Base-by-base conservation (phyloP, 2,329 filamentous ascomycete genomes). In the Thelonectria olida region DNA sequence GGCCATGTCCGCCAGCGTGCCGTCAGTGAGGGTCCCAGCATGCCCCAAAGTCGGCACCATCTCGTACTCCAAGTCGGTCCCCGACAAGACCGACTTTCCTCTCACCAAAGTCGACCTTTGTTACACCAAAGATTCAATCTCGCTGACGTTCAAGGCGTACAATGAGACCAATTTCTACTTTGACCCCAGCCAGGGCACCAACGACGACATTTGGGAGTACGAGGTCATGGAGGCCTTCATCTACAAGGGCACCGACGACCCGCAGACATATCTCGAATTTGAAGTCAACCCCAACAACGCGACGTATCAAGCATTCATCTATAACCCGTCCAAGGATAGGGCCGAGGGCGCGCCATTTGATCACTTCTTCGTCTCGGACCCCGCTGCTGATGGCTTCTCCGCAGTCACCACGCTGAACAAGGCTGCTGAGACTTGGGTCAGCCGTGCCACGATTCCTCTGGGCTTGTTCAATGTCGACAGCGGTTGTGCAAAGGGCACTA, bases 151-250 rank as follows among this genome's bases (percentile, higher is more conserved):
- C 62, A 82, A 74, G 2, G 82, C 82, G 4, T 68, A 75, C 52
- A 74, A 82, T 41, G 82, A 84, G 73, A 78, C 74, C 39, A 77
- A 78, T 68, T 84, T 80, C 66, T 83, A 76, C 74, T 84, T 77
- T 72, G 78, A 82, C 67, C 67, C 70, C 17, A 74, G 65, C 23
- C 76, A 80, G 45, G 75, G 69, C 54, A 83, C 76, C 42, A 84
- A 84, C 62, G 81, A 78, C 49, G 74, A 78, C 44, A 80, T 85
- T 50, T 84, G 78, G 75, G 66, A 77, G 54, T 84, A 84, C 67
- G 80, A 84, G 64, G 82, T 84, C 34, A 81, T 84, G 78, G 82
- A 84, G 66, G 77, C 78, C 10, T 84, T 84, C 66, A 77, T 84
- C 63, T 75, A 79, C 67, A 76, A 71, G 31, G 82, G 82, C 53